phyloP scores from a whole-genome alignment of 73 alveolate genomes.

The Blepharisma stoltei region DNA sequence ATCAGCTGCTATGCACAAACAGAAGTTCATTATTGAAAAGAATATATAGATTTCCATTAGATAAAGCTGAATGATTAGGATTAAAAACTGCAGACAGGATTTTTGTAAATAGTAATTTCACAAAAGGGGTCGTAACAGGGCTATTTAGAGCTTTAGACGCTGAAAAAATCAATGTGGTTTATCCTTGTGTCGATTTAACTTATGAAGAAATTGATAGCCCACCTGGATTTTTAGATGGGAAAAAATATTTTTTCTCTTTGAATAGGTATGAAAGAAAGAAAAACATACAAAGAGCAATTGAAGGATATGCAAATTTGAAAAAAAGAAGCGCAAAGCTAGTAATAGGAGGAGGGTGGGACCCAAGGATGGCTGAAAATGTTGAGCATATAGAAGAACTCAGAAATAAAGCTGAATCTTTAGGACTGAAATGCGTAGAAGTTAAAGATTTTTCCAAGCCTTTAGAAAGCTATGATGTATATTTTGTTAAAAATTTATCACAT shows the following conservation, averaged over 20 bases:
- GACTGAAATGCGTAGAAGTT: conserved; percentile 50
- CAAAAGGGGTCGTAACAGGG: conserved; percentile 59
- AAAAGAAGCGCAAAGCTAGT: conserved; percentile 65
- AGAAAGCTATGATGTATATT: conserved; percentile 44
- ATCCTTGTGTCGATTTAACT: conserved; percentile 53
- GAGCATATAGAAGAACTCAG: conserved; percentile 75
- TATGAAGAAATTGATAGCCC: conserved; percentile 49
- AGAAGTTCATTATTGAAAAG: conserved; percentile 71
- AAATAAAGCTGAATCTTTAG: conserved; percentile 59
- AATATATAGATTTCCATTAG: conserved; percentile 84
- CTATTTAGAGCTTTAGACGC: conserved; percentile 24
- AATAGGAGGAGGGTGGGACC: conserved; percentile 98
- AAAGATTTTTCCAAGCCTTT: conserved; percentile 14
- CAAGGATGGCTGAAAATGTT: conserved; percentile 87
- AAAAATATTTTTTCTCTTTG: conserved; percentile 72
- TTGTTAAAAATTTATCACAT: conserved; percentile 83
- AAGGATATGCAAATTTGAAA: conserved; percentile 79
- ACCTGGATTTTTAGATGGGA: conserved; percentile 44
- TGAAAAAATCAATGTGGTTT: conserved; percentile 36
- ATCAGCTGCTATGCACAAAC: conserved; percentile 88
- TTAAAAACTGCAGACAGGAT: conserved; percentile 61
- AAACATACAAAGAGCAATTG: conserved; percentile 90
- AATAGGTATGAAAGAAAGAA: conserved; percentile 96
- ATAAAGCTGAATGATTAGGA: conserved; percentile 70
- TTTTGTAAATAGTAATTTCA: conserved; percentile 67